Evolutionary conservation across 768 basidiomycete species (phyloP).

Genomic region (Coprinopsis marcescibilis): DNA sequence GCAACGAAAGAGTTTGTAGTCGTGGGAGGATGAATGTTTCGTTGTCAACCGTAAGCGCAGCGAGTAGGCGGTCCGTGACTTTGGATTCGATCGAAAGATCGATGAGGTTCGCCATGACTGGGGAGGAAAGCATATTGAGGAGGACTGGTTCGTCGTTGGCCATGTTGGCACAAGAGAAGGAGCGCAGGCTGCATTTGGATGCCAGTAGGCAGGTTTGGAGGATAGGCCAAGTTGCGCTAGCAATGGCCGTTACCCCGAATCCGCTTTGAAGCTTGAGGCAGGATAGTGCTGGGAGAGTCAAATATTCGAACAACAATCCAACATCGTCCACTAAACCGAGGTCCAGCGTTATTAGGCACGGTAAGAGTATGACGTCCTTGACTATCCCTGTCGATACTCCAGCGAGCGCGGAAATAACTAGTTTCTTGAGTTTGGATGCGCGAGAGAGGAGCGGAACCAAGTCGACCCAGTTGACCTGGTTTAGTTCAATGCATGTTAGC

Average conservation of each 20-base stretch:
- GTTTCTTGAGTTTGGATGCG: too few species aligned
- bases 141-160: background rate
- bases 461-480: background rate
- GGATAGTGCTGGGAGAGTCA: background rate
- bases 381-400: too few species aligned
- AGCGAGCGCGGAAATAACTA: too few species aligned
- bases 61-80: background rate
- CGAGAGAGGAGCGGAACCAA: too few species aligned
- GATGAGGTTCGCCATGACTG: background rate
- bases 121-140: background rate
- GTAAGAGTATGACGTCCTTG: background rate
- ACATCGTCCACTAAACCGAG: background rate
- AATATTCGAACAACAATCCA: background rate
- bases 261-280: background rate
- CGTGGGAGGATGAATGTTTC: too few species aligned
- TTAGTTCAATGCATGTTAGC: background rate
- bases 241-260: background rate
- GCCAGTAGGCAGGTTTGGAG: background rate
- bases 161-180: background rate
- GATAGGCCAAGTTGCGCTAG: background rate
- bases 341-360: background rate
- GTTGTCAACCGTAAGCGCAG: background rate
- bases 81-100: background rate
- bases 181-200: background rate
- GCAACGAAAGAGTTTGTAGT: too few species aligned